A percentile compares a stretch with the other conserved stretches of the same genome.
Evolutionary conservation across 257 asterid genomes (phyloP).

Genomic region (Mentha longifolia): DNA sequence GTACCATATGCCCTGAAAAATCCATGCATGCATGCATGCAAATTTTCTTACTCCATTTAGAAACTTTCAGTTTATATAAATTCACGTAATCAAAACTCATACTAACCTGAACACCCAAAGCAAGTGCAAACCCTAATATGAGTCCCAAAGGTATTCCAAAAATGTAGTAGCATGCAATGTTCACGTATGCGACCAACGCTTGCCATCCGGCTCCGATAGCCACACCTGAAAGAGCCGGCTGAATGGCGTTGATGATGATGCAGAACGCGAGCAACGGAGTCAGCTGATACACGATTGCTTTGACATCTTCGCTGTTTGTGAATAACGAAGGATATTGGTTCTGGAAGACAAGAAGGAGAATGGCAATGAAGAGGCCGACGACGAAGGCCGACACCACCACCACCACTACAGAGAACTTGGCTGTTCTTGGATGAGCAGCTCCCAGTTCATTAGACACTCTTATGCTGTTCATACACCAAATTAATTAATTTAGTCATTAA

Average conservation of each 20-base stretch:
- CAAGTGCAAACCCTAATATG: slow-evolving; percentile 49
- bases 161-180: slow-evolving; percentile 65
- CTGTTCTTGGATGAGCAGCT: slow-evolving; percentile 71
- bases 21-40: not conserved
- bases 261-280: slow-evolving; percentile 67
- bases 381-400: slow-evolving; percentile 52
- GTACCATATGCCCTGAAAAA: slow-evolving; percentile 69
- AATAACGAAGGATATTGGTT: slow-evolving; percentile 59
- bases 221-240: slow-evolving; percentile 80
- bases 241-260: slow-evolving; percentile 56
- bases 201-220: slow-evolving; percentile 95
- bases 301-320: slow-evolving; percentile 43
- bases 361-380: slow-evolving; percentile 46
- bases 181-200: slow-evolving; percentile 73
- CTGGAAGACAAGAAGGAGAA: slow-evolving; percentile 47
- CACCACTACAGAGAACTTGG: slow-evolving; percentile 65
- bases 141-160: slow-evolving; percentile 76
- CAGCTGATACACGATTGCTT: slow-evolving; percentile 45
- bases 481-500: not conserved
- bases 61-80: too few species aligned
- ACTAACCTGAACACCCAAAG: slow-evolving; percentile 64
- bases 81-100: too few species aligned
- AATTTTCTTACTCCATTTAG: not conserved
- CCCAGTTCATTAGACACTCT: slow-evolving; percentile 78
- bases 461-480: slow-evolving; percentile 34